phyloP scores from a whole-genome alignment of 2,329 filamentous ascomycete species.

The Colletotrichum falcatum region DNA sequence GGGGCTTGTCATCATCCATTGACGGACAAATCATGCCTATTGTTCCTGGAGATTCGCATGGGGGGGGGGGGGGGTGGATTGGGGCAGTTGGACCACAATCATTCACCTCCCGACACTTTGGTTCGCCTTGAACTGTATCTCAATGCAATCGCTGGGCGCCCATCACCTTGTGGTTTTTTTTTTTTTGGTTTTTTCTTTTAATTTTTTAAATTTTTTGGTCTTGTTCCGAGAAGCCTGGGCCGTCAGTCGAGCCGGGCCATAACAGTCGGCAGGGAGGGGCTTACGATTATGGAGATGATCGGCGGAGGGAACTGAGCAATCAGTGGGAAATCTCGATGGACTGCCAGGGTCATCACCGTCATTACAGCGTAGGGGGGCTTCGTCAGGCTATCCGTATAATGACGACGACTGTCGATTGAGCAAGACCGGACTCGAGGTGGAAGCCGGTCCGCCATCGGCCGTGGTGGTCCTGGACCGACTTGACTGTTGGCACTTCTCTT shows the following conservation, averaged over 20 bases:
- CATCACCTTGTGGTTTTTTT: neutral
- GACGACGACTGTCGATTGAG: slow-evolving; percentile 1
- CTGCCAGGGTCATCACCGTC: neutral
- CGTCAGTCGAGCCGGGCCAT: slow-evolving; percentile 3
- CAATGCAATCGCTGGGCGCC: neutral
- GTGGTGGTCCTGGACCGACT: neutral
- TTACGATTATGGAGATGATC: slow-evolving; percentile 23
- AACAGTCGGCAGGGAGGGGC: neutral
- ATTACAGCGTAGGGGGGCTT: neutral
- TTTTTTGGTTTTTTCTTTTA: neutral
- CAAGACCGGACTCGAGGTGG: slow-evolving; percentile 6
- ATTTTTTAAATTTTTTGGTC: too few relatives aligned
- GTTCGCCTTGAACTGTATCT: neutral
- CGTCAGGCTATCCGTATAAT: neutral
- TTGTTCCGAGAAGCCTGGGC: slow-evolving; percentile 17
- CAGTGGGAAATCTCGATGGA: slow-evolving; percentile 19
- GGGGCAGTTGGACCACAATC: neutral
- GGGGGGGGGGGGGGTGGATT: too few relatives aligned
- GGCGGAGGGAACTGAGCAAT: slow-evolving; percentile 21
- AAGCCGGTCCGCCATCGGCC: slow-evolving; percentile 6
- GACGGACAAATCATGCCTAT: neutral
- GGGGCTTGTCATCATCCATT: neutral
- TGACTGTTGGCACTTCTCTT: neutral
- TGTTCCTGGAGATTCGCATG: neutral
- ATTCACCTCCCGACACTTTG: neutral